Percentiles rank a stretch among this genome's conserved stretches.
Conservation (phyloP, 1,284 basidiomycete genomes). For the Cryptococcus sp. region DNA sequence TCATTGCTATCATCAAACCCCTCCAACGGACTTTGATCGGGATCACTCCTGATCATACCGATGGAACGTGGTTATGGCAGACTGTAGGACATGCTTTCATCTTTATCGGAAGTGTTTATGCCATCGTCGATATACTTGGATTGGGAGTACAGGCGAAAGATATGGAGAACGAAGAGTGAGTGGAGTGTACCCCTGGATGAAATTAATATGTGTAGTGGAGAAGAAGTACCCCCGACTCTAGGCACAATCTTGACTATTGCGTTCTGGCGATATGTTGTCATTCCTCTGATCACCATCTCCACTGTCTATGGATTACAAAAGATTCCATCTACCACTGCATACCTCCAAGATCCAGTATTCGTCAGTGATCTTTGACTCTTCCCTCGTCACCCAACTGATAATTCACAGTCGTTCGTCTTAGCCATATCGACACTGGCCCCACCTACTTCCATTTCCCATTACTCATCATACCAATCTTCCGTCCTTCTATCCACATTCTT, state of each 20-base stretch:
- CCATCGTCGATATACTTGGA: constrained; percentile 32
- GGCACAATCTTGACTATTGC: constrained; percentile 34
- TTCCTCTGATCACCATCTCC: constrained; percentile 32
- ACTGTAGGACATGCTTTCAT: constrained; percentile 22
- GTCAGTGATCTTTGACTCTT: constrained; percentile 15
- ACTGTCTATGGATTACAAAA: constrained; percentile 31
- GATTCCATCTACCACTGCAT: constrained; percentile 29
- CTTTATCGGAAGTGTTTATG: constrained; percentile 28
- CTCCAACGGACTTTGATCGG: constrained; percentile 27
- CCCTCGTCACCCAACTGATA: background rate
- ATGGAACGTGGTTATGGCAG: constrained; percentile 26
- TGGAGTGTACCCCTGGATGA: background rate
- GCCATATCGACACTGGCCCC: constrained; percentile 32
- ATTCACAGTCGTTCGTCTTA: constrained; percentile 31
- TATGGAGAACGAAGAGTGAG: constrained; percentile 22
- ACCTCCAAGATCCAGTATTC: constrained; percentile 38
- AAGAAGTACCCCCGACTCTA: constrained; percentile 34
- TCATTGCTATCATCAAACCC: constrained; percentile 35
- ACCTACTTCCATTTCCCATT: constrained; percentile 20
- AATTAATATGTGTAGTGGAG: constrained; percentile 13
- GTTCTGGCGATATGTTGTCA: constrained; percentile 33
- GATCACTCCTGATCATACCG: background rate
- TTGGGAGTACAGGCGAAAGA: constrained; percentile 28
- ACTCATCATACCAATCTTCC: constrained; percentile 28
- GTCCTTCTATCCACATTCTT: constrained; percentile 29